Base-by-base conservation (phyloP, 345 rosid species). In the Arabidopsis suecica region DNA sequence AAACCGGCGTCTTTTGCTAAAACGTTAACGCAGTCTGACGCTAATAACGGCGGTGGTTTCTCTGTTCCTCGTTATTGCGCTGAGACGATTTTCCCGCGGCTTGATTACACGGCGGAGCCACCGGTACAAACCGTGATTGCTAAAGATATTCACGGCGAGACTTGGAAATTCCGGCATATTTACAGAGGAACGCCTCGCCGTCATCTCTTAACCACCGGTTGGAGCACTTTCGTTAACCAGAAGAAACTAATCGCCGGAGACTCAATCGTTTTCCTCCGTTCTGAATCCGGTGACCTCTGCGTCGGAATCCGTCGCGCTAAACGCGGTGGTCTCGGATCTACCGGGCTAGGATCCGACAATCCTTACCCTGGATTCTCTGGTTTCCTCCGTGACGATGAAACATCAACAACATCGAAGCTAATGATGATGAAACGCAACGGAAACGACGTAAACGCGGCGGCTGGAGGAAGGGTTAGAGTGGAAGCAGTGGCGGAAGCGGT, bases 41-140 rank as follows among this genome's bases (percentile, higher is more conserved):
- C 98, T 4, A 94, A 94, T 78, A 94, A 94, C 76, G 98, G 98
- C 12, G 98, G 98, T 6, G 98, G 98, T 3, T 94, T 94, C 79
- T 94, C 98, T 2, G 98, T 94, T 10, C 98, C 98, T 0, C 87
- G 98, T 42, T 94, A 94, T 75, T 94, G 98, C 53, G 98, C 98
- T 0, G 97, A 94, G 79, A 91, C 97, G 22, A 94, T 94, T 72
- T 94, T 94, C 69, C 98, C 97, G 0, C 77, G 86, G 60, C 79
- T 94, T 70, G 97, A 94, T 72, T 91, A 91, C 78, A 72, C 86
- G 20, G 89, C 85, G 16, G 95, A 90, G 73, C 98, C 98, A 20
- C 98, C 98, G 0, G 96, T 91, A 3, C 98, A 94, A 88, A 88
- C 88, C 38, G 90, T 94, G 13, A 81, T 86, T 36, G 96, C 89